phyloP scores from a whole-genome alignment of 345 rosid species.

The Ceriops tagal region DNA sequence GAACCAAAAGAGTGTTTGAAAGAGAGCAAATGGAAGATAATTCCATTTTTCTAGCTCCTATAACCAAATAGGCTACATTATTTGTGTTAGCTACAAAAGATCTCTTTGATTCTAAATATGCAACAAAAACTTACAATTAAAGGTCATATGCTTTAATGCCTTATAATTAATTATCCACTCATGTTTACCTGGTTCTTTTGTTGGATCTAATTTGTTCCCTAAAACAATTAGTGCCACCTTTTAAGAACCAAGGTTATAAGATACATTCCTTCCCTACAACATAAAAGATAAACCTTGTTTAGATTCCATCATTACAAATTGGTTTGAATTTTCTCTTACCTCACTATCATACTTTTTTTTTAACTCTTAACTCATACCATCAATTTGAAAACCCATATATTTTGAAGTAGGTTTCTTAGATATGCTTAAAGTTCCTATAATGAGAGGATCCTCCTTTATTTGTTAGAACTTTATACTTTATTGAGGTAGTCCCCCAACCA shows the following conservation, averaged over 20 bases:
- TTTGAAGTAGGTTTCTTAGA: neutral
- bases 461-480: no score
- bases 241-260: neutral
- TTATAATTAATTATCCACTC: neutral
- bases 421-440: no score
- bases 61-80: neutral
- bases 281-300: neutral
- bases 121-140: neutral
- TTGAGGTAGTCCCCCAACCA: no score
- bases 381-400: neutral
- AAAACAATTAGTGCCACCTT: neutral
- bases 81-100: neutral
- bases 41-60: neutral
- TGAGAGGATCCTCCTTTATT: no score
- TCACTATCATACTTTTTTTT: neutral
- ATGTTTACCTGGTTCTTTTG: neutral
- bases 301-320: rapidly evolving
- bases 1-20: neutral
- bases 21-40: neutral
- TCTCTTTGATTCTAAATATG: neutral
- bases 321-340: neutral
- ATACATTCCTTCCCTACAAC: neutral
- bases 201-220: neutral
- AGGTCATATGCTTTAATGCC: neutral
- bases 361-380: neutral